phyloP scores from a whole-genome alignment of 768 basidiomycete species.

The Porphyrellus cyaneotinctus region DNA sequence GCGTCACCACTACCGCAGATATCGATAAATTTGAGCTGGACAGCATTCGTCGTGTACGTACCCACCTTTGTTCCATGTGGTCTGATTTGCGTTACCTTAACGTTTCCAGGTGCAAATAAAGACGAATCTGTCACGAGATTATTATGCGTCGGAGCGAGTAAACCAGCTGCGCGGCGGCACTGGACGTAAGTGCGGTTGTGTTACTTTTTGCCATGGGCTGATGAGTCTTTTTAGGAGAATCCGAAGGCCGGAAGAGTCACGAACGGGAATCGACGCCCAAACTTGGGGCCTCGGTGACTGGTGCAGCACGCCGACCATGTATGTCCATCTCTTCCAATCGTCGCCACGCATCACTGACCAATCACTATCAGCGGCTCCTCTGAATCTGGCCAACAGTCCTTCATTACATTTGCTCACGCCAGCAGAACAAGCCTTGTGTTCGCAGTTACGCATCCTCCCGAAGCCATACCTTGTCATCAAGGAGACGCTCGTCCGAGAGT shows the following conservation, averaged over 20 bases:
- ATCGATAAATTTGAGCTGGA: constrained; percentile 87
- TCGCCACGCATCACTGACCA: neutral
- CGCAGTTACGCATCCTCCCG: constrained; percentile 84
- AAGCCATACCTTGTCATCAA: constrained; percentile 96
- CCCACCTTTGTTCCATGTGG: neutral
- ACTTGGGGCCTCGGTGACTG: constrained; percentile 31
- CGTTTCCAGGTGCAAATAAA: constrained; percentile 56
- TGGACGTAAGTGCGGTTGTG: constrained; percentile 48
- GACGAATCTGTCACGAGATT: constrained; percentile 52
- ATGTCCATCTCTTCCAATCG: constrained; percentile 15
- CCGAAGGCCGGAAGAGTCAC: constrained; percentile 52
- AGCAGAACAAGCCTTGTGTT: constrained; percentile 85
- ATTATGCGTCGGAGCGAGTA: constrained; percentile 49
- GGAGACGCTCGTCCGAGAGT: constrained; percentile 91
- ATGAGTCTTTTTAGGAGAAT: constrained; percentile 31
- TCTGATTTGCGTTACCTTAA: neutral
- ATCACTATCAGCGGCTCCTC: constrained; percentile 46
- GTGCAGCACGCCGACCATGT: constrained; percentile 43
- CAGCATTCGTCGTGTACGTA: constrained; percentile 63
- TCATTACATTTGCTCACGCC: constrained; percentile 86
- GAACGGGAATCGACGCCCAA: constrained; percentile 63
- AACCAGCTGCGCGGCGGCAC: constrained; percentile 43
- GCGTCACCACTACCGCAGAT: constrained; percentile 79
- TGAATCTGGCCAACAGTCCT: constrained; percentile 88
- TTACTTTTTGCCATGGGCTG: constrained; percentile 2